phyloP scores from a whole-genome alignment of 352 stramenopile genomes.

The Phytophthora sp. region DNA sequence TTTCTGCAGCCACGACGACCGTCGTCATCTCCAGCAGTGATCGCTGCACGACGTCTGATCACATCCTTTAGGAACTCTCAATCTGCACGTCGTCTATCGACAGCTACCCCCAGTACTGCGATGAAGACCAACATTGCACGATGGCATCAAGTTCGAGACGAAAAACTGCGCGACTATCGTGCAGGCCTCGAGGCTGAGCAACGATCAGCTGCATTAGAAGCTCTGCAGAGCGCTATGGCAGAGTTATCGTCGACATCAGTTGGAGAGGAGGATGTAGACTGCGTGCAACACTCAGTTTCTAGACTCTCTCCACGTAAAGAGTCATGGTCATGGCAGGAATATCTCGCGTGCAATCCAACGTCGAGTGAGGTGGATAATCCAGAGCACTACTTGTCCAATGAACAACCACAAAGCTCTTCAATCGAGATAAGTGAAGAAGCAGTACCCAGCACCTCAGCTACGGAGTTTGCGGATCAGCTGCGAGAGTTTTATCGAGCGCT shows the following conservation, averaged over 20 bases:
- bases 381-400: neutral
- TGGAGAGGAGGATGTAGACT: constrained; percentile 12
- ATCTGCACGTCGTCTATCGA: constrained; percentile 27
- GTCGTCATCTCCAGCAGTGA: constrained; percentile 46
- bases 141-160: constrained; percentile 40
- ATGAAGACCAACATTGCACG: constrained; percentile 38
- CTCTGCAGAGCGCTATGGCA: constrained; percentile 27
- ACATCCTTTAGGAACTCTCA: constrained; percentile 13
- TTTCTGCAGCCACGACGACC: constrained; percentile 33
- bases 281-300: neutral
- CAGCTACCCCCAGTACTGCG: constrained; percentile 17
- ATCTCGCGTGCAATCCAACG: constrained; percentile 3
- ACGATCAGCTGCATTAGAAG: constrained; percentile 29
- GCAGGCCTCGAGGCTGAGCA: constrained; percentile 33
- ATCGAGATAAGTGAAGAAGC: neutral
- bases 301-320: neutral
- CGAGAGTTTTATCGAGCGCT: constrained; percentile 29
- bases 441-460: neutral
- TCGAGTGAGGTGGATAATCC: neutral
- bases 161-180: constrained; percentile 35
- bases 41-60: constrained; percentile 19
- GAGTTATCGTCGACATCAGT: constrained; percentile 19
- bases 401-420: neutral
- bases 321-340: constrained; percentile 28
- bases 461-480: constrained; percentile 24